These are phyloP conservation scores for Elsinoe fawcettii DNA, from an alignment of 2,329 filamentous ascomycete genomes.

Conservation along the genomic window DNA sequence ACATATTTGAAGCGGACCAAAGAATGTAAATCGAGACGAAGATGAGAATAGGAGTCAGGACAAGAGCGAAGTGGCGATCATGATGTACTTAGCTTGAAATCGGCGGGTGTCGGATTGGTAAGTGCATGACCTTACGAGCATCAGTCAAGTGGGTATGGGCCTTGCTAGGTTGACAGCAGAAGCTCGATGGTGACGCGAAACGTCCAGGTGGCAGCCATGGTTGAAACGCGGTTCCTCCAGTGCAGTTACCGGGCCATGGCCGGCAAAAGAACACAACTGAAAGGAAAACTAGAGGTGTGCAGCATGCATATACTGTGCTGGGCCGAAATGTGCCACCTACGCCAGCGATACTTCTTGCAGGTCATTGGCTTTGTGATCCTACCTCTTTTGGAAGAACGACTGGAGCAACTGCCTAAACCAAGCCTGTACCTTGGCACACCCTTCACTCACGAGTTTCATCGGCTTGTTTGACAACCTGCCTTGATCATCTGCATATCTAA, in stretches of 20 bases:
- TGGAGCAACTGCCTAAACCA: background rate
- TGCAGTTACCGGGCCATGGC: background rate
- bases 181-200: background rate
- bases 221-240: background rate
- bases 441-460: background rate
- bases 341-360: background rate
- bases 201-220: background rate
- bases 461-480: background rate
- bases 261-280: background rate
- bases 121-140: background rate
- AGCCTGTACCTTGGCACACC: background rate
- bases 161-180: background rate
- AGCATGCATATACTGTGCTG: background rate
- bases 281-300: background rate
- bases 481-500: background rate
- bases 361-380: conserved; percentile 5
- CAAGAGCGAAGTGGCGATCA: background rate
- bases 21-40: background rate
- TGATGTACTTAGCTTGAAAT: background rate
- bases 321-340: background rate
- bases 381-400: conserved; percentile 1
- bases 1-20: background rate
- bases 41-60: background rate
- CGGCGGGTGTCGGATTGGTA: background rate
- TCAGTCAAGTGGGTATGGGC: background rate